Evolutionary conservation across 2,329 filamentous ascomycete genomes (phyloP).

Genomic region (Fusarium gaditjirri): DNA sequence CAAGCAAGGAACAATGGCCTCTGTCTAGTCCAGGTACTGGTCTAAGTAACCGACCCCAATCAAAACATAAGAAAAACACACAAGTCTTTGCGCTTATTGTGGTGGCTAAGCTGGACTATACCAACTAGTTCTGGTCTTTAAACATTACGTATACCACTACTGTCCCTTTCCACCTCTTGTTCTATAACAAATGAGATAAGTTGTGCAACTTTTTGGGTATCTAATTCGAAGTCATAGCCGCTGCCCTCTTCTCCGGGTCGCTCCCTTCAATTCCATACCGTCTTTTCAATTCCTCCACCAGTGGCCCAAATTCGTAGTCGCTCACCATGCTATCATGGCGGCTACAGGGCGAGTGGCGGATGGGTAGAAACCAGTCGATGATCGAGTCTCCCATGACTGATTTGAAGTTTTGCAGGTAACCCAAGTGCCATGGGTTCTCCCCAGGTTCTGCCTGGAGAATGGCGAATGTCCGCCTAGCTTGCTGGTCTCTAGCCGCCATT

Average conservation of each 20-base stretch:
- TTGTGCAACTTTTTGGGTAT: slow-evolving; percentile 36
- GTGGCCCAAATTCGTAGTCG: slow-evolving; percentile 74
- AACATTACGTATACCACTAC: slow-evolving; percentile 18
- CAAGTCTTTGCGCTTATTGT: neutral
- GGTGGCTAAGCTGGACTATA: neutral
- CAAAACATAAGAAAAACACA: neutral
- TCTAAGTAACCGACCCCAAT: neutral
- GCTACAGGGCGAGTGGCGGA: slow-evolving; percentile 78
- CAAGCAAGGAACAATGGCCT: neutral
- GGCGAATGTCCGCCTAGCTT: slow-evolving; percentile 76
- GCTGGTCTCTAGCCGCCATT: slow-evolving; percentile 52
- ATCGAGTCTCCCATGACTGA: slow-evolving; percentile 79
- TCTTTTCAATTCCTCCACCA: slow-evolving; percentile 66
- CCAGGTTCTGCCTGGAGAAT: slow-evolving; percentile 78
- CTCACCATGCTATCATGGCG: slow-evolving; percentile 73
- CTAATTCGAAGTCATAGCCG: slow-evolving; percentile 33
- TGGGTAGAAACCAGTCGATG: slow-evolving; percentile 83
- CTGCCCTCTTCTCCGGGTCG: slow-evolving; percentile 21
- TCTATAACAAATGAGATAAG: neutral
- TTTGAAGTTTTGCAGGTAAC: slow-evolving; percentile 75
- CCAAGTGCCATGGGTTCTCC: slow-evolving; percentile 89
- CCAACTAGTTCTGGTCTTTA: slow-evolving; percentile 7
- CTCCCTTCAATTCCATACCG: slow-evolving; percentile 46
- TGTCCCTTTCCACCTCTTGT: slow-evolving; percentile 7
- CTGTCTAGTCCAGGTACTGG: neutral